Evolutionary conservation across 495 filamentous ascomycete species (phyloP).

Genomic region (Aspergillus ellipticus): DNA sequence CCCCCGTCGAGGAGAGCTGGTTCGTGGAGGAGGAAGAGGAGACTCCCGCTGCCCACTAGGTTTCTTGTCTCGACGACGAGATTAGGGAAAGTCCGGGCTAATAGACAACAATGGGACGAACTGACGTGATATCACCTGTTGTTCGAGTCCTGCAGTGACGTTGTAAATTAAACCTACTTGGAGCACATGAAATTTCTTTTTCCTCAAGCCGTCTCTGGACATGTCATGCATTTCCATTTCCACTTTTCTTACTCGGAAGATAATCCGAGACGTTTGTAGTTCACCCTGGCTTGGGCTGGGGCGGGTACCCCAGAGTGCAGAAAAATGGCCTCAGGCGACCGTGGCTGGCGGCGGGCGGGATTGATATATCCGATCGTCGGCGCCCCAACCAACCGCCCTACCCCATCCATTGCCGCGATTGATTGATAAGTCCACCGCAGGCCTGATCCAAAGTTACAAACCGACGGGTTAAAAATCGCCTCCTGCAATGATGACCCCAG

Average conservation of each 20-base stretch:
- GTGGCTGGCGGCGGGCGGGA: slow-evolving; percentile 13
- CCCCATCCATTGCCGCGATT: not conserved
- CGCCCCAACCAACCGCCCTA: not conserved
- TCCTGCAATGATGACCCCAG: slow-evolving; percentile 6
- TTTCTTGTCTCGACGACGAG: slow-evolving; percentile 28
- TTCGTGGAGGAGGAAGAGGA: slow-evolving; percentile 64
- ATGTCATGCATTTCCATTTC: not conserved
- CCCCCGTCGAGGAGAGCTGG: slow-evolving; percentile 64
- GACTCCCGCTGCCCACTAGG: slow-evolving; percentile 47
- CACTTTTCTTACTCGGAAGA: not conserved
- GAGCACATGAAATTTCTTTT: slow-evolving; percentile 35
- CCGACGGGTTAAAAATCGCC: not conserved
- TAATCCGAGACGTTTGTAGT: not conserved
- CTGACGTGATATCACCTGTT: slow-evolving; percentile 26
- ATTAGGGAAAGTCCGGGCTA: slow-evolving; percentile 29
- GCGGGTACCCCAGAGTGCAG: not conserved
- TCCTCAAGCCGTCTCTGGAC: slow-evolving; percentile 4
- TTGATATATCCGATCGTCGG: slow-evolving; percentile 12
- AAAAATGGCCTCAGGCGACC: slow-evolving; percentile 2
- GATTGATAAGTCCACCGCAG: slow-evolving; percentile 2
- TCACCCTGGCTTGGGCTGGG: not conserved
- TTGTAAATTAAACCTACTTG: slow-evolving; percentile 48
- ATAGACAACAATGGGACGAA: slow-evolving; percentile 20
- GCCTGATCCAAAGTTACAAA: slow-evolving; percentile 1
- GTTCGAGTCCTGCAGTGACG: slow-evolving; percentile 32